phyloP scores from a whole-genome alignment of 163 green algal genomes.

The Scenedesmus sp. region DNA sequence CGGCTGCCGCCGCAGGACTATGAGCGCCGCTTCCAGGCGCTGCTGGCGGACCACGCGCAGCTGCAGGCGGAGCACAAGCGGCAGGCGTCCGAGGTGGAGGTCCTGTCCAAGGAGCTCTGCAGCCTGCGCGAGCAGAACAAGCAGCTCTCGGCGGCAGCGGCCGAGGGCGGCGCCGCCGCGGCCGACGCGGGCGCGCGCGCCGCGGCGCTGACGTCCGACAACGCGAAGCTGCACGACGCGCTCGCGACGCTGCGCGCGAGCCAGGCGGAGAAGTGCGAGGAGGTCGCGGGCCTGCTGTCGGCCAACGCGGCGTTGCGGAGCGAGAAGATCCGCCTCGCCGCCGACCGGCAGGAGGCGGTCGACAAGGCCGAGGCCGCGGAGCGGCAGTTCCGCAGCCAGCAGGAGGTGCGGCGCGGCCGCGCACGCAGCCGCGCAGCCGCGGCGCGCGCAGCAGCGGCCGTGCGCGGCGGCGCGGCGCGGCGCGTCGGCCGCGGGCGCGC shows the following conservation, averaged over 20 bases:
- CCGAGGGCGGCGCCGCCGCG: neutral
- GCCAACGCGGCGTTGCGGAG: constrained; percentile 5
- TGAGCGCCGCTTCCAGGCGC: constrained; percentile 11
- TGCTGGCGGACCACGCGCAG: neutral
- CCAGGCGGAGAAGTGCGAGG: neutral
- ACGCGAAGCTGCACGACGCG: constrained; percentile 31
- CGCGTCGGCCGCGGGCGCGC: too few relatives aligned
- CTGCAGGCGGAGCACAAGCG: constrained; percentile 35
- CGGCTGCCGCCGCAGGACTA: constrained; percentile 9
- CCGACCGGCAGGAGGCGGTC: constrained; percentile 18
- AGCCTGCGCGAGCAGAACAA: neutral
- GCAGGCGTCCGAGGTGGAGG: constrained; percentile 14
- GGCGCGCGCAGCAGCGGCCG: neutral
- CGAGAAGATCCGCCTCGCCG: neutral
- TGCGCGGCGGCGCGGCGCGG: too few relatives aligned
- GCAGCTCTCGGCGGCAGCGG: neutral
- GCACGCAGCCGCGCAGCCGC: neutral
- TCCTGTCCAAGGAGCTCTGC: constrained; percentile 13
- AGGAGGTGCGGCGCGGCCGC: constrained; percentile 13
- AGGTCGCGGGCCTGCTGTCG: constrained; percentile 8
- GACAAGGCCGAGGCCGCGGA: constrained; percentile 4
- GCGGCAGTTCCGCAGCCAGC: neutral
- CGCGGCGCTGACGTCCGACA: neutral
- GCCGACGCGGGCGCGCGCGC: neutral
- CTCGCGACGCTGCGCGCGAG: neutral